Evolutionary conservation across 805 yeast species (phyloP).

Genomic region (Monosporozyma servazzii): DNA sequence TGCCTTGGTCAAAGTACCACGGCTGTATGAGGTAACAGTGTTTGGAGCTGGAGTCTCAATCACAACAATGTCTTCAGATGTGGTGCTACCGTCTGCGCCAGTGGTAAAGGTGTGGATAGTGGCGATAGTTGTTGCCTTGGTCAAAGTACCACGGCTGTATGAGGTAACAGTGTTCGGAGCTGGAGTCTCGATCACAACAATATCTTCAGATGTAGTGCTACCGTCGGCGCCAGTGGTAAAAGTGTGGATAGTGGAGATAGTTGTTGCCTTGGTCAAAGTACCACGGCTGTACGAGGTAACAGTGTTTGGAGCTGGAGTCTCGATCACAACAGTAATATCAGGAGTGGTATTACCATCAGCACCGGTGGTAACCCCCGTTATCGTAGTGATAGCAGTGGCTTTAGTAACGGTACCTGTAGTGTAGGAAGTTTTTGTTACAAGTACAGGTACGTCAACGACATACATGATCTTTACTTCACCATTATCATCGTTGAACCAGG

Average conservation of each 20-base stretch:
- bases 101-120: too few relatives aligned
- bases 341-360: conserved; percentile 1
- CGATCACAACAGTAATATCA: conserved; percentile 3
- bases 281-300: neutral
- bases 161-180: neutral
- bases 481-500: neutral
- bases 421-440: neutral
- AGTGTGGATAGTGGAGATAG: neutral
- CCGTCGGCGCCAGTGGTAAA: conserved; percentile 1
- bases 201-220: conserved; percentile 1
- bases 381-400: neutral
- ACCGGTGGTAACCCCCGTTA: neutral
- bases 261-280: neutral
- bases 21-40: too few relatives aligned
- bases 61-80: too few relatives aligned
- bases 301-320: conserved; percentile 1
- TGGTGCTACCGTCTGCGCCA: too few relatives aligned
- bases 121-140: neutral
- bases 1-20: too few relatives aligned
- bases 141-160: neutral
- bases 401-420: neutral
- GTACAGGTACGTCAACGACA: neutral
- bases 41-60: too few relatives aligned
- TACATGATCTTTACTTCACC: neutral
- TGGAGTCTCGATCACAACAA: neutral